Evolutionary conservation across 108 stramenopile species (phyloP).

Genomic region (Parietichytrium sp.): DNA sequence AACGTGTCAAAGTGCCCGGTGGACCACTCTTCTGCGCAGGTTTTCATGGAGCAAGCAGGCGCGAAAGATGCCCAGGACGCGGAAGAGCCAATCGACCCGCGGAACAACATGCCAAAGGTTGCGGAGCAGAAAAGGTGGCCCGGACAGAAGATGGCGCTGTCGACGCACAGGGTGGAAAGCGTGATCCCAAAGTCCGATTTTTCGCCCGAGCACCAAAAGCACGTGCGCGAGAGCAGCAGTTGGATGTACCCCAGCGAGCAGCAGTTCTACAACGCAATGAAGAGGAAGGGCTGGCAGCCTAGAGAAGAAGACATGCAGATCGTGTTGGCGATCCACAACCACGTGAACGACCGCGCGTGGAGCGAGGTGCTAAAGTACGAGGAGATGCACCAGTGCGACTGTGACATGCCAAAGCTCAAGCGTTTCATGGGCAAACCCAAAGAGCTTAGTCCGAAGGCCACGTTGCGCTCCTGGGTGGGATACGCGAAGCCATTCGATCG

Average conservation of each 20-base stretch:
- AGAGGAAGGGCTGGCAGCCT: conserved; percentile 82
- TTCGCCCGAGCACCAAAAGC: conserved; percentile 47
- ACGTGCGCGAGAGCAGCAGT: conserved; percentile 38
- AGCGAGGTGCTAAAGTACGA: conserved; percentile 73
- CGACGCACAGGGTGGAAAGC: conserved; percentile 74
- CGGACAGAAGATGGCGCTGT: conserved; percentile 58
- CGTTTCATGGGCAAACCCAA: conserved; percentile 85
- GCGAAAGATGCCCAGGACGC: too few relatives aligned
- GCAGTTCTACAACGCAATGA: conserved; percentile 94
- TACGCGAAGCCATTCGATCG: conserved; percentile 87
- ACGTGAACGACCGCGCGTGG: conserved; percentile 91
- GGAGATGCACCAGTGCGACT: conserved; percentile 50
- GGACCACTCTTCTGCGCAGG: too few relatives aligned
- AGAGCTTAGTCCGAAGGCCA: conserved; percentile 84
- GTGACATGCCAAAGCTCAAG: conserved; percentile 65
- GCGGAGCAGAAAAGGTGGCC: conserved; percentile 51
- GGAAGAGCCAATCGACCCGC: conserved; percentile 88
- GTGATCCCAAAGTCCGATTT: conserved; percentile 83
- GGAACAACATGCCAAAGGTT: conserved; percentile 85
- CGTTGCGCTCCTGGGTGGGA: conserved; percentile 72
- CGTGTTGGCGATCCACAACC: conserved; percentile 87
- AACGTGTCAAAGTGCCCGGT: conserved; percentile 97
- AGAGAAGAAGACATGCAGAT: conserved; percentile 73
- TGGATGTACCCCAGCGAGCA: conserved; percentile 97
- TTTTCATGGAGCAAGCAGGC: too few relatives aligned